These are phyloP conservation scores for Fulvia fulva DNA, from an alignment of 2,329 filamentous ascomycete genomes.

Conservation along the genomic window DNA sequence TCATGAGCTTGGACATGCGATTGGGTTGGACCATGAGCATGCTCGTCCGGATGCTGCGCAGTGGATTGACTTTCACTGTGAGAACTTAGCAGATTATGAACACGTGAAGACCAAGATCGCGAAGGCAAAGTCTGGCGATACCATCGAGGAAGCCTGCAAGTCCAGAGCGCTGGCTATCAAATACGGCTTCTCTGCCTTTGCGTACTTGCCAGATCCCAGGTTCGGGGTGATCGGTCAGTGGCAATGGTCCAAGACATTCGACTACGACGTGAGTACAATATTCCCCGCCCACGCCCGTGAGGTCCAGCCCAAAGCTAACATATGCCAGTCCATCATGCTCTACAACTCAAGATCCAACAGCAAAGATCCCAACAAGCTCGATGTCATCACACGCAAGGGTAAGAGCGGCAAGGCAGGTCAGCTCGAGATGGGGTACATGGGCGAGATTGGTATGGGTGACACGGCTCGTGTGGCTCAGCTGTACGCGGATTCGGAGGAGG, in stretches of 20 bases:
- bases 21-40: not conserved
- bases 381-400: not conserved
- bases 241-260: not conserved
- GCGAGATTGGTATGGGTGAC: not conserved
- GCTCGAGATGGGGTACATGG: not conserved
- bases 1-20: conserved; percentile 1
- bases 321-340: not conserved
- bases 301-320: not conserved
- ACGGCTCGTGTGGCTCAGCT: not conserved
- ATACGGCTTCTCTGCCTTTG: not conserved
- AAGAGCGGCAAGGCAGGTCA: not conserved
- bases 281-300: too few relatives aligned
- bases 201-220: not conserved
- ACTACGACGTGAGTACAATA: not conserved
- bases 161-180: not conserved
- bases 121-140: not conserved
- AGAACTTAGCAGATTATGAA: not conserved
- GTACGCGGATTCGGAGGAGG: not conserved
- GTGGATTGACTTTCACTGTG: not conserved
- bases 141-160: conserved; percentile 1
- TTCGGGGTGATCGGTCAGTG: not conserved
- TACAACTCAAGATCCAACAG: not conserved
- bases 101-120: not conserved
- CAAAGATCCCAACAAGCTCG: not conserved
- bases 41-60: not conserved